Evolutionary conservation across 805 yeast species (phyloP), one percentile per base, ranked within the genome.

Genomic region (Nakazawaea populi): DNA sequence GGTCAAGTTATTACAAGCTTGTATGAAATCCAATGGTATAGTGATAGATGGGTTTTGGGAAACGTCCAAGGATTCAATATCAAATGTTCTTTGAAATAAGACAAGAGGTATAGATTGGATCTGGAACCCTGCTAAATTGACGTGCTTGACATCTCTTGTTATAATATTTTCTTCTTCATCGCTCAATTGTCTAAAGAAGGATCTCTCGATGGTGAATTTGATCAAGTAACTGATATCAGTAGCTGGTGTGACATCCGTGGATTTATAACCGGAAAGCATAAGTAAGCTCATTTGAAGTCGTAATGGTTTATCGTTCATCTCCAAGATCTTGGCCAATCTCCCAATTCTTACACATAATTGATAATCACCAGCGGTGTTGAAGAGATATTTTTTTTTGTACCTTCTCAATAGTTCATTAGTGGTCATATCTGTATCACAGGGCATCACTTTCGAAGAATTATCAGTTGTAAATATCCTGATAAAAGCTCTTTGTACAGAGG

Each of bases 31-130:
- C 50, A 81, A 69, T 0, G 97, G 96, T 35, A 91, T 71, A 53
- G 83, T 80, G 48, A 92, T 84, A 14, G 95, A 86, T 4, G 96
- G 96, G 63, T 91, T 91, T 55, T 85, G 81, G 2, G 95, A 86
- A 7, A 89, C 89, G 65, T 91, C 92, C 54, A 91, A 72, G 54
- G 83, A 76, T 58, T 86, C 87, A 52, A 91, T 89, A 55, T 88
- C 92, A 51, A 84, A 78, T 0, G 96, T 87, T 53, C 82, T 87
- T 57, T 82, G 87, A 62, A 85, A 89, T 55, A 91, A 79, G 31
- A 86, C 76, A 49, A 89, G 85, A 0, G 97, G 97, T 6, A 92
- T 87, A 18, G 89, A 88, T 55, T 88, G 89, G 51, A 91, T 71
- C 58, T 86, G 84, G 71, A 86, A 76, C 50, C 86, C 80, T 38